These are phyloP conservation scores for Cryptococcus sp. DNA, from an alignment of 1,284 basidiomycete genomes.

Conservation along the genomic window DNA sequence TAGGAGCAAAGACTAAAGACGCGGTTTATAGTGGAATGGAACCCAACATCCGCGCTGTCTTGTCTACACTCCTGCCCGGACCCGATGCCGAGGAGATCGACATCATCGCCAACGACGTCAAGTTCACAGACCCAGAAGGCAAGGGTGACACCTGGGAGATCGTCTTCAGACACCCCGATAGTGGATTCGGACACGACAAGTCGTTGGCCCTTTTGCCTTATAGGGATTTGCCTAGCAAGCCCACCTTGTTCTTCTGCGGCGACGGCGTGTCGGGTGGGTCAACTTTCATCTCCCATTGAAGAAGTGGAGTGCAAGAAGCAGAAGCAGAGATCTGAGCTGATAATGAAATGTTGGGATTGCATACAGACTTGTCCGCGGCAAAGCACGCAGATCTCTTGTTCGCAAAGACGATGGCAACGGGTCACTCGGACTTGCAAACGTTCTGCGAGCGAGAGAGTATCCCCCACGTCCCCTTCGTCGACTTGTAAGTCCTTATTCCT, in stretches of 20 bases:
- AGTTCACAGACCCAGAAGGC: conserved; percentile 57
- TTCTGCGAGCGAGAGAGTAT: conserved; percentile 64
- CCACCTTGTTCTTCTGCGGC: conserved; percentile 89
- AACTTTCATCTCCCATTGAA: neutral
- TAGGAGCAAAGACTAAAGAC: neutral
- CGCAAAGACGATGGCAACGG: conserved; percentile 75
- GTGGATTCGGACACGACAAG: conserved; percentile 90
- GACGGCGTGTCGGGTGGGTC: conserved; percentile 83
- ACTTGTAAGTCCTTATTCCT: conserved; percentile 43
- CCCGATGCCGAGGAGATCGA: conserved; percentile 74
- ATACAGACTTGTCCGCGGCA: conserved; percentile 81
- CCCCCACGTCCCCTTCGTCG: conserved; percentile 51
- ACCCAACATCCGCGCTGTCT: conserved; percentile 78
- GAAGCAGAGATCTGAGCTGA: neutral
- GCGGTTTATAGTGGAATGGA: conserved; percentile 93
- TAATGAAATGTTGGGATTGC: neutral
- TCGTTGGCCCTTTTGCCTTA: conserved; percentile 88
- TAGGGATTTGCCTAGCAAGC: conserved; percentile 66
- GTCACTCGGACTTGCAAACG: conserved; percentile 79
- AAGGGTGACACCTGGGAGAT: conserved; percentile 77
- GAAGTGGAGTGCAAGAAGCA: neutral
- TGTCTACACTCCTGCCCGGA: conserved; percentile 73
- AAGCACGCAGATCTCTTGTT: conserved; percentile 86
- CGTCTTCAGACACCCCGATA: conserved; percentile 82
- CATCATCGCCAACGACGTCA: conserved; percentile 86